Base-by-base conservation (phyloP, 345 rosid genomes). In the Hirschfeldia incana region DNA sequence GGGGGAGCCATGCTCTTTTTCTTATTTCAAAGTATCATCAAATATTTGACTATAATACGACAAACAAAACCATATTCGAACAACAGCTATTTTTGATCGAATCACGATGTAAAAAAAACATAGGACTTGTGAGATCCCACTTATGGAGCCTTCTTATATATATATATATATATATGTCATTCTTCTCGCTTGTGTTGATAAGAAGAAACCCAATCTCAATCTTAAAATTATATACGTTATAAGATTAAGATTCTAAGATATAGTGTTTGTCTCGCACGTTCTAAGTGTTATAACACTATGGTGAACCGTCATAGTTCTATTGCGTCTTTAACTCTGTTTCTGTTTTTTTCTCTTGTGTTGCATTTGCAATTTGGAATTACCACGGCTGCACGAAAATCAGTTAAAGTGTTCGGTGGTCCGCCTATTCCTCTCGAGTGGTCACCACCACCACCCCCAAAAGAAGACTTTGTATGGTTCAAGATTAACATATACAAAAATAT, bases 401-500 rank as follows among this genome's bases (percentile, higher is more conserved):
- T 15, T 63, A 63, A 65, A 70, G 34, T 77, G 80, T 63, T 51
- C 65, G 21, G 26, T 63, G 21, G 26, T 63, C 69, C 34, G 27
- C 74, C 73, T 21, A 30, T 8, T 67, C 26, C 67, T 26, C 9
- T 15, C 12, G 44, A 15, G 2, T 59, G 69, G 62, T 73, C 82
- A 44, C 69, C 82, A 67, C 69, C 82, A 34, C 7, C 78, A 61
- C 78, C 78, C 0, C 34, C 69, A 15, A 44, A 59, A 17, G 78
- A 73, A 27, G 78, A 49, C 17, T 11, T 61, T 67, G 74, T 15
- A 46, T 6, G 32, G 82, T 78, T 42, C 73, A 67, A 67, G 53
- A 80, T 80, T 21, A 80, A 80, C 46, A n/a, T 60, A 27, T 80
- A 69, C 72, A 80, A 80, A 60, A 80, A 80, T 26, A 74, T 80